Conservation (phyloP, 345 rosid species). For the Populus nigra region DNA sequence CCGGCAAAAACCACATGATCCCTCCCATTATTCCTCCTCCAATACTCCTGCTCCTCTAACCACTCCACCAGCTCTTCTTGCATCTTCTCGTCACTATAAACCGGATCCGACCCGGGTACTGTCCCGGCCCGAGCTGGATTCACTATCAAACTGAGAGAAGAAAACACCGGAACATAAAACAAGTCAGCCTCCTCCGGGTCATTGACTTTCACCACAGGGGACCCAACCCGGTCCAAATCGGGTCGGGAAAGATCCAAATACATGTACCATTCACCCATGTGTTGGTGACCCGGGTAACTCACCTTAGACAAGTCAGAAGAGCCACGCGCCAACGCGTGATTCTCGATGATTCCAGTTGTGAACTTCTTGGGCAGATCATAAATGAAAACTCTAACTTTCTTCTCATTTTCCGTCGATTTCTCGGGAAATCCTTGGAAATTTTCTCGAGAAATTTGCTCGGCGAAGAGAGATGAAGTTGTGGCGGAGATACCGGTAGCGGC, state of each 20-base stretch:
- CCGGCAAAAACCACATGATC: slow-evolving; percentile 85
- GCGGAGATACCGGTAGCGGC: slow-evolving; percentile 19
- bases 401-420: background rate
- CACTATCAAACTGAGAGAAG: slow-evolving; percentile 77
- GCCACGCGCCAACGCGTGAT: slow-evolving; percentile 75
- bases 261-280: slow-evolving; percentile 96
- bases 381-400: slow-evolving; percentile 63
- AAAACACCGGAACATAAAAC: slow-evolving; percentile 83
- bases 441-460: slow-evolving; percentile 24
- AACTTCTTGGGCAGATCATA: slow-evolving; percentile 77
- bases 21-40: slow-evolving; percentile 71
- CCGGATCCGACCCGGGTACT: slow-evolving; percentile 36
- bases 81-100: slow-evolving; percentile 81
- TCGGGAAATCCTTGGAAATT: slow-evolving; percentile 6
- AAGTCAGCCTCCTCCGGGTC: slow-evolving; percentile 86
- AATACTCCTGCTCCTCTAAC: slow-evolving; percentile 75
- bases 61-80: slow-evolving; percentile 77
- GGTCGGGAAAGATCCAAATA: slow-evolving; percentile 66
- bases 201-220: slow-evolving; percentile 52
- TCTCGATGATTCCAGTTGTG: slow-evolving; percentile 75
- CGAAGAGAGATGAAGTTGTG: slow-evolving; percentile 10
- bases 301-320: slow-evolving; percentile 45
- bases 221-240: slow-evolving; percentile 55
- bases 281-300: slow-evolving; percentile 96
- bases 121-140: slow-evolving; percentile 40